These are phyloP conservation scores for Fonsecaea monophora DNA, from an alignment of 2,329 filamentous ascomycete genomes.

Conservation along the genomic window DNA sequence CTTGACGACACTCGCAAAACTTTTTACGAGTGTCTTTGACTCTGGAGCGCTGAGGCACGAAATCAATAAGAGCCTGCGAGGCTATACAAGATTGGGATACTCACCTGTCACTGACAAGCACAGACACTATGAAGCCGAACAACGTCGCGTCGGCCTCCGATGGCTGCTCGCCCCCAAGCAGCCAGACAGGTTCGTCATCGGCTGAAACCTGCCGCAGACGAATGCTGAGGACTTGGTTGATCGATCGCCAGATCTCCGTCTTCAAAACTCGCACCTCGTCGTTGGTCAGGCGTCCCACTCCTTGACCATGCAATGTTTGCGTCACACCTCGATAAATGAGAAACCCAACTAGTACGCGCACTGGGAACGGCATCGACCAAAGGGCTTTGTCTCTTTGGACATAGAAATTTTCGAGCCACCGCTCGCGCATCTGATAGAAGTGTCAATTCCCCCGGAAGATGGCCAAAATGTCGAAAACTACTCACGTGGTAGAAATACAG, in stretches of 20 bases:
- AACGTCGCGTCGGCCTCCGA: constrained; percentile 65
- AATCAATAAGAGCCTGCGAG: constrained; percentile 18
- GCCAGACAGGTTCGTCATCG: constrained; percentile 60
- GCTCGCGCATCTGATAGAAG: constrained; percentile 51
- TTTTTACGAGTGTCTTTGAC: constrained; percentile 54
- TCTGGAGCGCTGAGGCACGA: constrained; percentile 53
- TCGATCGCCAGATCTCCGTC: constrained; percentile 61
- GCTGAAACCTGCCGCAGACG: constrained; percentile 44
- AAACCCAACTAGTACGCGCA: constrained; percentile 60
- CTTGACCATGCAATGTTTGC: constrained; percentile 62
- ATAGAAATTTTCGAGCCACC: constrained; percentile 67
- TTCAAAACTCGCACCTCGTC: constrained; percentile 58
- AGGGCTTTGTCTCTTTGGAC: constrained; percentile 63
- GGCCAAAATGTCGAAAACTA: not conserved
- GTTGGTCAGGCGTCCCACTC: constrained; percentile 58
- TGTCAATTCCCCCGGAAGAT: constrained; percentile 3
- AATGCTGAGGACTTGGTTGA: constrained; percentile 55
- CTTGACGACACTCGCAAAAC: constrained; percentile 59
- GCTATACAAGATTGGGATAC: constrained; percentile 42
- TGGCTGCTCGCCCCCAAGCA: constrained; percentile 60
- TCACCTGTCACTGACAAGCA: constrained; percentile 61
- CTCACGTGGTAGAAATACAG: constrained; percentile 63
- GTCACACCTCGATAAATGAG: constrained; percentile 55
- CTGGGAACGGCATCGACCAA: constrained; percentile 57
- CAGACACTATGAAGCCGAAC: constrained; percentile 65